phyloP scores from a whole-genome alignment of 2,329 filamentous ascomycete genomes.

The Sphaerostilbella broomeana region DNA sequence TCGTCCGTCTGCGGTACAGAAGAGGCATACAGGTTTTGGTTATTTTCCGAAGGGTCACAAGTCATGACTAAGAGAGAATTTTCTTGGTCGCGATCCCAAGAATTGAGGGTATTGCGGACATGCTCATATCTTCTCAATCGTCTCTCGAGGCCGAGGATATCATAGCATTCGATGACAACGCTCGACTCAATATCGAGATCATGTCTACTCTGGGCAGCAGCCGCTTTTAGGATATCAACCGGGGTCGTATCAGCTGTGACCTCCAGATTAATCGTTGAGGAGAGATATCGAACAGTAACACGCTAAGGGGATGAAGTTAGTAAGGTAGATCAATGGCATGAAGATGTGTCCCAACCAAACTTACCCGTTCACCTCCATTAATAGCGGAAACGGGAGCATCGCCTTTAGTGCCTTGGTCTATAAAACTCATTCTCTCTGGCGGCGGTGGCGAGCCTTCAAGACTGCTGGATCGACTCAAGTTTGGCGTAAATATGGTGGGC shows the following conservation, averaged over 20 bases:
- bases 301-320: conserved; percentile 36
- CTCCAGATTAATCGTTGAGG: conserved; percentile 62
- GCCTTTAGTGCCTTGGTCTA: conserved; percentile 44
- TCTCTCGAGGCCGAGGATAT: conserved; percentile 69
- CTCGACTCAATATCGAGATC: conserved; percentile 58
- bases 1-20: conserved; percentile 53
- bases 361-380: conserved; percentile 70
- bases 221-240: conserved; percentile 63
- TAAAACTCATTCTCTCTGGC: conserved; percentile 31
- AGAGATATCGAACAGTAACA: conserved; percentile 66
- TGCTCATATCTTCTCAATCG: conserved; percentile 80
- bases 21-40: conserved; percentile 57
- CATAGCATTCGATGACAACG: conserved; percentile 72
- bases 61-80: conserved; percentile 66
- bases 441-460: conserved; percentile 27
- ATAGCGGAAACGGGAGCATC: conserved; percentile 77
- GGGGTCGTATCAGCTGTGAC: conserved; percentile 69
- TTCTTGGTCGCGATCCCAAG: conserved; percentile 77
- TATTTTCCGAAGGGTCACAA: conserved; percentile 46
- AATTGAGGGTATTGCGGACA: conserved; percentile 82
- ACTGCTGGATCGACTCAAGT: conserved; percentile 28
- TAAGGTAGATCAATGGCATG: conserved; percentile 7
- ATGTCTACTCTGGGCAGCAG: conserved; percentile 56
- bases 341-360: conserved; percentile 24
- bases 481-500: conserved; percentile 30